A percentile compares a stretch with the other conserved stretches of the same genome.
Evolutionary conservation across 208 protist genomes (phyloP).

Genomic region (Trypanosoma theileri): DNA sequence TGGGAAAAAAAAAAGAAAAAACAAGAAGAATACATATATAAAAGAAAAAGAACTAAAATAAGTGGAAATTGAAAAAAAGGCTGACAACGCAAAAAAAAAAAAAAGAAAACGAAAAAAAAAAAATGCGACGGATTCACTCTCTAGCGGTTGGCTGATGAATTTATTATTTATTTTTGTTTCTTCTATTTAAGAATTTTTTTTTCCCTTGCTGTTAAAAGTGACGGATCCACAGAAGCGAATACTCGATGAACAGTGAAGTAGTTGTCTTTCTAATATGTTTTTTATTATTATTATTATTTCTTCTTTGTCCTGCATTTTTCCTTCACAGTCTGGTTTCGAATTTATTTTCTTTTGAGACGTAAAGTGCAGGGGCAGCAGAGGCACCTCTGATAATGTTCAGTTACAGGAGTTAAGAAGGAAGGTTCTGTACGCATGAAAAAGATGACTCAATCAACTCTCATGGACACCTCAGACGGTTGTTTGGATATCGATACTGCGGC

Average conservation of each 20-base stretch:
- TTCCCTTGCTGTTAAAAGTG: not conserved
- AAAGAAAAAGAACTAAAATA: slow-evolving; percentile 1
- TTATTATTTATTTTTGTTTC: slow-evolving; percentile 24
- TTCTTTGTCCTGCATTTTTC: slow-evolving; percentile 17
- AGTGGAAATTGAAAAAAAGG: not conserved
- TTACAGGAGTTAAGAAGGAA: too few relatives aligned
- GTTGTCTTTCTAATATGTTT: too few relatives aligned
- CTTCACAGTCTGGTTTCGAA: not conserved
- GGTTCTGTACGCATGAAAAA: too few relatives aligned
- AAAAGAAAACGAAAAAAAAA: not conserved
- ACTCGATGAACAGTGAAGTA: too few relatives aligned
- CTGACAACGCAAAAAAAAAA: not conserved
- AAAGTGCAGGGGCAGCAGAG: too few relatives aligned
- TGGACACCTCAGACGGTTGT: too few relatives aligned
- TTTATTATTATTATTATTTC: slow-evolving; percentile 10
- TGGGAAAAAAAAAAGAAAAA: too few relatives aligned
- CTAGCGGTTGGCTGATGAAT: slow-evolving; percentile 1
- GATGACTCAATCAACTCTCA: too few relatives aligned
- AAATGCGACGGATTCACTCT: too few relatives aligned
- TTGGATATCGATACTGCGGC: too few relatives aligned
- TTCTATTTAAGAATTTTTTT: not conserved
- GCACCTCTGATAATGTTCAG: too few relatives aligned
- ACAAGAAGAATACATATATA: not conserved
- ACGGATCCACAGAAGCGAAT: too few relatives aligned
- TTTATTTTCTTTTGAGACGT: slow-evolving; percentile 3